Evolutionary conservation across 169 alveolate genomes (phyloP).

Genomic region (Plasmodium gaboni): DNA sequence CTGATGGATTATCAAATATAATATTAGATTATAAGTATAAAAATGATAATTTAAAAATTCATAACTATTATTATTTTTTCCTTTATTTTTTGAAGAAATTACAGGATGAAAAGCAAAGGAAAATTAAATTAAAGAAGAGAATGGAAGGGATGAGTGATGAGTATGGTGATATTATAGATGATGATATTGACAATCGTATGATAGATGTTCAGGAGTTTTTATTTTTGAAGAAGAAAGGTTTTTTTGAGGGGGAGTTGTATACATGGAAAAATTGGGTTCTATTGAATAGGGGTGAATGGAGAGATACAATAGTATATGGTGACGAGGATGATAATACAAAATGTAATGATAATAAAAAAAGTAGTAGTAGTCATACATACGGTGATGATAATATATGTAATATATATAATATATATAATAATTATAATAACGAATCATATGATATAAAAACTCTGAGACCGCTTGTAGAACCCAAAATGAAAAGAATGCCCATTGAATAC

Average conservation of each 20-base stretch:
- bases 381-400: too few species aligned
- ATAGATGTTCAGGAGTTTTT: conserved; percentile 59
- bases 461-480: conserved; percentile 78
- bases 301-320: conserved; percentile 26
- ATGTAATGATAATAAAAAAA: too few species aligned
- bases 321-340: not conserved
- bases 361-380: too few species aligned
- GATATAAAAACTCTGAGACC: conserved; percentile 78
- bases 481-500: conserved; percentile 84
- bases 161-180: not conserved
- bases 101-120: conserved; percentile 5
- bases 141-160: conserved; percentile 8
- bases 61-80: conserved; percentile 70
- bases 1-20: conserved; percentile 70
- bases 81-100: conserved; percentile 44
- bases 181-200: conserved; percentile 7
- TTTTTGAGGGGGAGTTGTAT: conserved; percentile 82
- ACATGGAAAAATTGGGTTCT: conserved; percentile 87
- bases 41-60: conserved; percentile 70
- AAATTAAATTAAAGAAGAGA: conserved; percentile 7
- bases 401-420: not conserved
- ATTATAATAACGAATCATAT: conserved; percentile 19
- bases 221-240: conserved; percentile 78
- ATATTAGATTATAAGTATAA: conserved; percentile 72
- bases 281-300: conserved; percentile 81